Evolutionary conservation across 805 yeast species (phyloP).

Genomic region (Metschnikowia baotianmanensis): DNA sequence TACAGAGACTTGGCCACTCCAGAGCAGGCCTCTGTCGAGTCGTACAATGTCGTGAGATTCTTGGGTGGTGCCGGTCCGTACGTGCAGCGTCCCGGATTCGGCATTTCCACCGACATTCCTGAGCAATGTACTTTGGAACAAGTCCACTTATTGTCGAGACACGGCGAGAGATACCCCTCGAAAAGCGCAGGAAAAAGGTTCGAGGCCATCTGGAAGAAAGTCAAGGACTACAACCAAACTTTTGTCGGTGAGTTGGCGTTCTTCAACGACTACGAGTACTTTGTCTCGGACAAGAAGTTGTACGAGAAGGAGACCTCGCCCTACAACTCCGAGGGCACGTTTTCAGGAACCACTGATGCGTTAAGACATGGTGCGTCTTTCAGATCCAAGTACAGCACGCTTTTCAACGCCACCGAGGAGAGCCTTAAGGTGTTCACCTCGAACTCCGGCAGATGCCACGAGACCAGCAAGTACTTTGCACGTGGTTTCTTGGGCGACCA

Average conservation of each 20-base stretch:
- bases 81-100: constrained; percentile 49
- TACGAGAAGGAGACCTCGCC: constrained; percentile 53
- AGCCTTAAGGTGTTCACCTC: constrained; percentile 53
- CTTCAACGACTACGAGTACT: constrained; percentile 53
- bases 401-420: constrained; percentile 34
- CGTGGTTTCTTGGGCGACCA: constrained; percentile 55
- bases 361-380: constrained; percentile 48
- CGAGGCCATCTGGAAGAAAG: constrained; percentile 27
- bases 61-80: constrained; percentile 61
- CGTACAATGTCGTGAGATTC: constrained; percentile 47
- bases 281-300: constrained; percentile 33
- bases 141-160: constrained; percentile 70
- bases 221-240: constrained; percentile 25
- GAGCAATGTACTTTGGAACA: constrained; percentile 55
- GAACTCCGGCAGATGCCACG: constrained; percentile 53
- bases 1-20: constrained; percentile 37
- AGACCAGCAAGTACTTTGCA: constrained; percentile 55
- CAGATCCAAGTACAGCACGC: constrained; percentile 47
- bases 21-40: constrained; percentile 40
- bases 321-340: constrained; percentile 43
- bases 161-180: constrained; percentile 73
- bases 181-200: constrained; percentile 26
- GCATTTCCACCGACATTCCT: constrained; percentile 50
- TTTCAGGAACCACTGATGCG: constrained; percentile 52
- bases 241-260: constrained; percentile 53